Evolutionary conservation across 306 rosid species (phyloP).

Genomic region (Cicer yamashitae): DNA sequence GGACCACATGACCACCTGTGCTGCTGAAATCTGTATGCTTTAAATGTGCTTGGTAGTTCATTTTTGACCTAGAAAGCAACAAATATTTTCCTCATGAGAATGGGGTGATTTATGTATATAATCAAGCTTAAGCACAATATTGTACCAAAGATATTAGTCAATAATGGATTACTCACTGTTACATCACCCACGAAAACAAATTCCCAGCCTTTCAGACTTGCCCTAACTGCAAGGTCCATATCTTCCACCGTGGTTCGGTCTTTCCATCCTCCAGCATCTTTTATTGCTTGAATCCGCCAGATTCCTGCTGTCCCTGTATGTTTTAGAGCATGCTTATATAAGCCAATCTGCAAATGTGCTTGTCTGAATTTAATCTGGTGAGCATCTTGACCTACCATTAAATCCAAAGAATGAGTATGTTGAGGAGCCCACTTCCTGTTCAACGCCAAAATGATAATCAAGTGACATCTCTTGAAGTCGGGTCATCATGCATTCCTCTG

Average conservation of each 20-base stretch:
- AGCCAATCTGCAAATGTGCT: slow-evolving; percentile 29
- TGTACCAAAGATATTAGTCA: slow-evolving; percentile 19
- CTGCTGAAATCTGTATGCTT: slow-evolving; percentile 58
- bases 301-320: slow-evolving; percentile 64
- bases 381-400: slow-evolving; percentile 52
- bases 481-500: slow-evolving; percentile 67
- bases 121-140: slow-evolving; percentile 26
- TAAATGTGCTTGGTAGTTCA: slow-evolving; percentile 65
- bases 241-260: slow-evolving; percentile 67
- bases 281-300: slow-evolving; percentile 59
- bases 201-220: slow-evolving; percentile 68
- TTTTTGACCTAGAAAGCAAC: slow-evolving; percentile 56
- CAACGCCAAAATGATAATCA: slow-evolving; percentile 63
- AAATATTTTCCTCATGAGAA: neutral
- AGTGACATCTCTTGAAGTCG: slow-evolving; percentile 67
- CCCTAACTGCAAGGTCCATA: slow-evolving; percentile 67
- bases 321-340: slow-evolving; percentile 30
- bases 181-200: slow-evolving; percentile 60
- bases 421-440: slow-evolving; percentile 71
- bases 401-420: slow-evolving; percentile 69
- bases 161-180: slow-evolving; percentile 47
- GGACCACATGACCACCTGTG: slow-evolving; percentile 69
- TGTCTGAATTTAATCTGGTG: slow-evolving; percentile 28
- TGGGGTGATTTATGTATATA: slow-evolving; percentile 21
- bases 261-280: slow-evolving; percentile 74